A percentile compares a stretch with the other conserved stretches of the same genome.
phyloP scores from a whole-genome alignment of 2,329 filamentous ascomycete species.

The Geosmithia flava region DNA sequence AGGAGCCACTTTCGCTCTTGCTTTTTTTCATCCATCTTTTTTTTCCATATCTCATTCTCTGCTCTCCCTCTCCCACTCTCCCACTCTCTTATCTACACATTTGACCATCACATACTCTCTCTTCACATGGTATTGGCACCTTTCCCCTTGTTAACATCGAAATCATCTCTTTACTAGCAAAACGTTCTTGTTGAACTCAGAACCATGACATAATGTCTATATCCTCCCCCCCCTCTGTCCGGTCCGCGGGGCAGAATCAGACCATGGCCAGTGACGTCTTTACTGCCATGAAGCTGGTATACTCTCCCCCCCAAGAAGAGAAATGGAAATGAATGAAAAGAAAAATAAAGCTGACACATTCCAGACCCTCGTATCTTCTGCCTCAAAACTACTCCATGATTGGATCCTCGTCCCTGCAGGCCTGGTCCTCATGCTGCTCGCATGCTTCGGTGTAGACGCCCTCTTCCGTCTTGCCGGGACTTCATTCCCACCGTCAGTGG shows the following conservation, averaged over 20 bases:
- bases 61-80: no score
- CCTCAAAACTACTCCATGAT: constrained; percentile 9
- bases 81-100: no score
- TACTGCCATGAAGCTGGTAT: not conserved
- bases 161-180: no score
- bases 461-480: constrained; percentile 31
- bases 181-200: no score
- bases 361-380: constrained; percentile 4
- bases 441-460: constrained; percentile 30
- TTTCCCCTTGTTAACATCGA: no score
- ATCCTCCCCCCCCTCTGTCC: not conserved
- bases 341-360: not conserved
- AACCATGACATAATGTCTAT: not conserved
- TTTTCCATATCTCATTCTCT: not conserved
- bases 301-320: no score
- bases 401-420: constrained; percentile 40
- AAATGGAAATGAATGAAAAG: not conserved
- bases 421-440: constrained; percentile 24
- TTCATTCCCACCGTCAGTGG: constrained; percentile 47
- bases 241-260: not conserved
- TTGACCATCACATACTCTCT: no score
- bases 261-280: not conserved
- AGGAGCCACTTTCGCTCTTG: not conserved
- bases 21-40: not conserved
- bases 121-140: no score